These are phyloP conservation scores for Ascochyta koolunga DNA, from an alignment of 2,329 filamentous ascomycete genomes.

Conservation along the genomic window DNA sequence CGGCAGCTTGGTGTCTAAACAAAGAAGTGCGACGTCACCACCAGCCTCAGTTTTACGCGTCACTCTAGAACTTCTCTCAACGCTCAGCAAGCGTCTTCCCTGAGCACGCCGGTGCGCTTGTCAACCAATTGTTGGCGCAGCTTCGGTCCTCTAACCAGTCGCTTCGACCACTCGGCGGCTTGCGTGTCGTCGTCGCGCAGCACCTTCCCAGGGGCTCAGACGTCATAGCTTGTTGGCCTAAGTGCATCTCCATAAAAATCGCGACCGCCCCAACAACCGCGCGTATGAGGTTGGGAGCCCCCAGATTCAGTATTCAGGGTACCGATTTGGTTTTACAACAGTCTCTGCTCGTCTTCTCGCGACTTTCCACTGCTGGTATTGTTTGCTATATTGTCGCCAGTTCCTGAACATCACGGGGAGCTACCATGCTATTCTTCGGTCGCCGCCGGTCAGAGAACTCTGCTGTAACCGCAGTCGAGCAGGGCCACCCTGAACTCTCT, in stretches of 20 bases:
- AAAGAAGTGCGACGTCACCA: conserved; percentile 16
- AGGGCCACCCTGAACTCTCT: conserved; percentile 34
- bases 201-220: conserved; percentile 13
- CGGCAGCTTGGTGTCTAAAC: conserved; percentile 5
- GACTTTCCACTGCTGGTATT: not conserved
- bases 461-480: conserved; percentile 21
- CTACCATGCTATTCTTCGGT: conserved; percentile 32
- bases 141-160: not conserved
- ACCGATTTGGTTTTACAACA: conserved; percentile 1
- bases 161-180: conserved; percentile 13
- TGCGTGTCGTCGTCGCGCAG: conserved; percentile 17
- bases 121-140: conserved; percentile 14
- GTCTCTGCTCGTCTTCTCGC: not conserved
- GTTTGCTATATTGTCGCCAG: not conserved
- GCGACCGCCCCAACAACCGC: conserved; percentile 15
- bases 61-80: conserved; percentile 13
- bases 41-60: conserved; percentile 15
- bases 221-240: conserved; percentile 13
- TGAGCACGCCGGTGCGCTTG: conserved; percentile 7
- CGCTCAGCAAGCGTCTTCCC: conserved; percentile 7
- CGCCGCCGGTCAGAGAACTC: conserved; percentile 30
- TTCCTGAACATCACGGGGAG: conserved; percentile 2
- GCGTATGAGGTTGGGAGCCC: conserved; percentile 16
- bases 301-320: conserved; percentile 7
- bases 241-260: conserved; percentile 19